phyloP scores from a whole-genome alignment of 345 rosid genomes.

The Acer campestre region DNA sequence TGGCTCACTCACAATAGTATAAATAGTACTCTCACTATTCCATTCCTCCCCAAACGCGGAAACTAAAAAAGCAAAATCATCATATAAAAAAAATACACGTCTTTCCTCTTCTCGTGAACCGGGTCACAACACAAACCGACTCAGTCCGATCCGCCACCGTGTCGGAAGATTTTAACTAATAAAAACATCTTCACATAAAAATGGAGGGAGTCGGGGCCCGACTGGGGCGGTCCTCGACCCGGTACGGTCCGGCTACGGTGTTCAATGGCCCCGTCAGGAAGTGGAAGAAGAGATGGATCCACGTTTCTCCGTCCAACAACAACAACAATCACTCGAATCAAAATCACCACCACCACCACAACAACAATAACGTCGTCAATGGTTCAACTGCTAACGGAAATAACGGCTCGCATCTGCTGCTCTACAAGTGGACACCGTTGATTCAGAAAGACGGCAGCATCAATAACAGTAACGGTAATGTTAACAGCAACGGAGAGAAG shows the following conservation, averaged over 20 bases:
- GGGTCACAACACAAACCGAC: not conserved
- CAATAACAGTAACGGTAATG: slow-evolving; percentile 20
- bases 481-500: slow-evolving; percentile 35
- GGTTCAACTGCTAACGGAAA: slow-evolving; percentile 45
- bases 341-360: slow-evolving; percentile 21
- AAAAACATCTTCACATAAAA: not conserved
- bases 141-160: not conserved
- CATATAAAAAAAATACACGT: slow-evolving; percentile 14
- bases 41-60: not conserved
- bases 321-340: slow-evolving; percentile 27
- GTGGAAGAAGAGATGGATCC: slow-evolving; percentile 99
- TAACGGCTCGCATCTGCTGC: slow-evolving; percentile 70
- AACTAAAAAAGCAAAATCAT: slow-evolving; percentile 2
- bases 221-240: slow-evolving; percentile 92
- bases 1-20: not conserved
- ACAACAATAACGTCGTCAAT: slow-evolving; percentile 24
- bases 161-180: not conserved
- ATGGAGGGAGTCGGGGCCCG: slow-evolving; percentile 99
- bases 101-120: not conserved
- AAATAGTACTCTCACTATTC: not conserved
- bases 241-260: slow-evolving; percentile 94
- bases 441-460: slow-evolving; percentile 43
- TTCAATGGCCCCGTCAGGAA: slow-evolving; percentile 94
- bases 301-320: slow-evolving; percentile 53
- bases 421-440: slow-evolving; percentile 88